Evolutionary conservation across 768 basidiomycete species (phyloP).

Genomic region (Hemileccinum rubropunctum): DNA sequence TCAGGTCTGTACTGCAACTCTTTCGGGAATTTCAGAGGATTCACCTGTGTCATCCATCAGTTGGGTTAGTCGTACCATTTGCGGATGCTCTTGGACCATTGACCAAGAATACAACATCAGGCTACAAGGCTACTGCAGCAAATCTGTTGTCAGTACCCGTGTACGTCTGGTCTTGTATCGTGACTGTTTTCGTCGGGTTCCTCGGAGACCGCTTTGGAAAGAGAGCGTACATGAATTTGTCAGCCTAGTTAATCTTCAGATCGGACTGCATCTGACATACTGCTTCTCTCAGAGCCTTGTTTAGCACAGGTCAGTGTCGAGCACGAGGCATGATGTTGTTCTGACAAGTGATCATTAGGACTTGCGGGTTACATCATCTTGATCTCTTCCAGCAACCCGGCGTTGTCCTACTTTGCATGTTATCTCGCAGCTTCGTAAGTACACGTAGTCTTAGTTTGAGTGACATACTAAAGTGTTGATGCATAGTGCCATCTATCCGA

Average conservation of each 20-base stretch:
- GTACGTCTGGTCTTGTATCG: conserved; percentile 68
- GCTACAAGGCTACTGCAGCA: conserved; percentile 60
- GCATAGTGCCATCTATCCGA: conserved; percentile 45
- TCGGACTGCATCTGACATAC: conserved; percentile 2
- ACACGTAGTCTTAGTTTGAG: not conserved
- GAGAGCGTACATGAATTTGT: conserved; percentile 63
- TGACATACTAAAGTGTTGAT: not conserved
- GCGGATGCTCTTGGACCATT: not conserved
- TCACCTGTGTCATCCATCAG: conserved; percentile 2
- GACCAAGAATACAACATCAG: conserved; percentile 27
- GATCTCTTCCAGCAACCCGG: conserved; percentile 55
- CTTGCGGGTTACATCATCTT: conserved; percentile 66
- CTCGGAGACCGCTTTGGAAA: conserved; percentile 58
- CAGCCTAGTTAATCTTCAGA: conserved; percentile 17
- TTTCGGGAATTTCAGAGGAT: not conserved
- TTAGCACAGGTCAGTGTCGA: conserved; percentile 29
- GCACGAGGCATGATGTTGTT: not conserved
- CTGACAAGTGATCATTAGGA: conserved; percentile 27
- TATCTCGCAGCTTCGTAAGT: conserved; percentile 69
- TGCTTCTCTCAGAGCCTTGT: conserved; percentile 22
- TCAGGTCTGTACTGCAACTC: conserved; percentile 41
- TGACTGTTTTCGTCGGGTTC: conserved; percentile 62
- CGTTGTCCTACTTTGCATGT: conserved; percentile 69
- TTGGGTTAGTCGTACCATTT: conserved; percentile 14
- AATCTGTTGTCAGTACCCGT: conserved; percentile 78